These are phyloP conservation scores for Echites panduratus DNA, from an alignment of 257 asterid species.

Conservation along the genomic window DNA sequence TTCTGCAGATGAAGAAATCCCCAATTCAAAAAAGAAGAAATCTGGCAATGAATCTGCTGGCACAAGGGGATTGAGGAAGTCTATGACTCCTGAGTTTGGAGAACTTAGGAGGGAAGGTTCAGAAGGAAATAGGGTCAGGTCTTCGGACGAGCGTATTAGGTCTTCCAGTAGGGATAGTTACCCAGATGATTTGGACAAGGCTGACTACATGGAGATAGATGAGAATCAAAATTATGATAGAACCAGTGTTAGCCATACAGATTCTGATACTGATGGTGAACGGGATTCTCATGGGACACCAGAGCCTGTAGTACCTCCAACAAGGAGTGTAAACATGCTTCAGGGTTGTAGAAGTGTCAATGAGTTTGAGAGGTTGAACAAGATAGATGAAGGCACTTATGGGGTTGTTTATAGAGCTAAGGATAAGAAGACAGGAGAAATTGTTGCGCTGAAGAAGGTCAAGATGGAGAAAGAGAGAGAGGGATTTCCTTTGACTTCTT, in stretches of 20 bases:
- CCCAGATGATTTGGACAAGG: slow-evolving; percentile 31
- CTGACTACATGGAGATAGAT: slow-evolving; percentile 42
- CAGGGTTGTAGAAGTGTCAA: slow-evolving; percentile 84
- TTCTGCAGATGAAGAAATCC: slow-evolving; percentile 43
- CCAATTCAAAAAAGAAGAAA: slow-evolving; percentile 30
- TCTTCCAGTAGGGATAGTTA: slow-evolving; percentile 64
- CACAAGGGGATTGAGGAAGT: slow-evolving; percentile 36
- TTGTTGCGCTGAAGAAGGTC: slow-evolving; percentile 88
- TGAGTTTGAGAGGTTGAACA: slow-evolving; percentile 82
- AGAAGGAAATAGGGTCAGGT: slow-evolving; percentile 47
- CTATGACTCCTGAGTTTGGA: slow-evolving; percentile 50
- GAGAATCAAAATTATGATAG: slow-evolving; percentile 32
- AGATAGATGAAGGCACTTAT: slow-evolving; percentile 87
- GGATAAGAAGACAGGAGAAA: slow-evolving; percentile 78
- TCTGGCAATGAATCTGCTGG: slow-evolving; percentile 41
- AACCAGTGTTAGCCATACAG: slow-evolving; percentile 43
- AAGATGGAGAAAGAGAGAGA: slow-evolving; percentile 87
- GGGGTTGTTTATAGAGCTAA: slow-evolving; percentile 83
- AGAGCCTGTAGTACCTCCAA: slow-evolving; percentile 42
- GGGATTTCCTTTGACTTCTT: slow-evolving; percentile 82
- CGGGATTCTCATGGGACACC: slow-evolving; percentile 36
- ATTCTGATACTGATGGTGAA: slow-evolving; percentile 50
- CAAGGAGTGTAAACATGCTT: slow-evolving; percentile 76
- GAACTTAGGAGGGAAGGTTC: slow-evolving; percentile 51
- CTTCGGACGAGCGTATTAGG: slow-evolving; percentile 50